Evolutionary conservation across 2,329 filamentous ascomycete genomes (phyloP), one percentile per base, ranked within the genome.

Genomic region (Aspergillus quadricinctus): DNA sequence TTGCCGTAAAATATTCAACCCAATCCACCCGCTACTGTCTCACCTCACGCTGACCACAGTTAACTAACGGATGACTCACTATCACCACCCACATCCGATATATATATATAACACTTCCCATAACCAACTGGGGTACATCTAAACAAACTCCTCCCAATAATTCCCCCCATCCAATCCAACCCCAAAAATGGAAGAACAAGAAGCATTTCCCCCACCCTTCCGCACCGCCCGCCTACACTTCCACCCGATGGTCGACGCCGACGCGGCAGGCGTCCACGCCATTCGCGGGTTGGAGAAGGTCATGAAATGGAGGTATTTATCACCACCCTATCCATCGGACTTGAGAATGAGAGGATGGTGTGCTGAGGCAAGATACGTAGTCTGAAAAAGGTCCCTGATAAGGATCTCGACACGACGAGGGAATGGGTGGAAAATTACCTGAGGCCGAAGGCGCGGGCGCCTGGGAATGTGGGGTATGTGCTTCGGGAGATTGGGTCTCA

Each of bases 251-350:
- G 25, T 31, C 14, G 23, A 50, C 10, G 17, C 37, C 4, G 57
- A 63, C 40, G 55, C 55, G 1, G 37, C 43, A 9, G 56, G 43
- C 11, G 28, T 62, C 4, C 50, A 56, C 10, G 53, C 49, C 10
- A 52, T 60, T 5, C 56, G 61, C 3, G 27, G 31, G 9, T 48
- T 51, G 7, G 19, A 48, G 5, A 45, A 56, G 25, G 57, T 57
- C 4, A 59, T 61, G 55, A 59, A 59, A 54, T 63, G 60, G 56
- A 55, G 52, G 60, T 61, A 49, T 7, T 6, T 5, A 19, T 8
- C 23, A 29, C 19, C 4, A 10, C 19, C 9, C 48, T 40, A 8
- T 4, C 51, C 29, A n/a, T 29, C 35, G 1, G 1, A 23, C 27
- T 10, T 3, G 21, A 9, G n/a, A 4, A 31, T 4, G n/a, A 2